Evolutionary conservation across 1,139 yeast species (phyloP).

Genomic region (Pichia sp.): DNA sequence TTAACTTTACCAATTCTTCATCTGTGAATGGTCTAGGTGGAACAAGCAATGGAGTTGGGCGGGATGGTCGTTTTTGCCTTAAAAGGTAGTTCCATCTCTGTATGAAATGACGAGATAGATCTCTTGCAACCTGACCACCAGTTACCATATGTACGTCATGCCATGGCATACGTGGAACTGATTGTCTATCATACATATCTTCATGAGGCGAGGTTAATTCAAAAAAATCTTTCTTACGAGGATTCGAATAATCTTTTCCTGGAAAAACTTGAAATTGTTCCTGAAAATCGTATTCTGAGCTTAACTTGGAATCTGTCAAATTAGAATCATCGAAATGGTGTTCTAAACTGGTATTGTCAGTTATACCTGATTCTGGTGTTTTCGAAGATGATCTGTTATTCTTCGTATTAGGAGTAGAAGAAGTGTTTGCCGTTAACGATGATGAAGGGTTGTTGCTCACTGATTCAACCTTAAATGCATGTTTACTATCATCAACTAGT

Average conservation of each 20-base stretch:
- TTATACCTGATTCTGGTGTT: background rate
- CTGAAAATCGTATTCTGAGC: constrained; percentile 15
- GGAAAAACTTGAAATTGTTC: constrained; percentile 69
- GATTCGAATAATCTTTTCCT: constrained; percentile 96
- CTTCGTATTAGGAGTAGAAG: background rate
- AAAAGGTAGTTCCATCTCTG: constrained; percentile 96
- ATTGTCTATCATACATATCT: constrained; percentile 82
- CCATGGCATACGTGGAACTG: constrained; percentile 97
- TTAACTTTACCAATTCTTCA: constrained; percentile 60
- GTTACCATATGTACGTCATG: constrained; percentile 97
- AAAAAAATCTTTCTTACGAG: constrained; percentile 83
- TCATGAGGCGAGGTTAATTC: constrained; percentile 83
- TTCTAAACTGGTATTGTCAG: background rate
- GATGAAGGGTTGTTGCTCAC: constrained; percentile 1
- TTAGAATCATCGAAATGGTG: background rate
- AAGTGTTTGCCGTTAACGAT: background rate
- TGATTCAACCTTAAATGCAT: constrained; percentile 36
- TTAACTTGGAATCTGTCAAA: background rate
- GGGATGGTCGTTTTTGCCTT: constrained; percentile 90
- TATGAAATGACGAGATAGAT: constrained; percentile 87
- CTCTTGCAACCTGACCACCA: constrained; percentile 94
- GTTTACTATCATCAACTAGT: constrained; percentile 64
- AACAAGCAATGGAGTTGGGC: constrained; percentile 83
- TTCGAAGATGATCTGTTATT: background rate
- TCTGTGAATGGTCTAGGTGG: constrained; percentile 88